Evolutionary conservation across 1,284 basidiomycete genomes (phyloP), one percentile per base, ranked within the genome.

Genomic region (Athelia psychrophila): DNA sequence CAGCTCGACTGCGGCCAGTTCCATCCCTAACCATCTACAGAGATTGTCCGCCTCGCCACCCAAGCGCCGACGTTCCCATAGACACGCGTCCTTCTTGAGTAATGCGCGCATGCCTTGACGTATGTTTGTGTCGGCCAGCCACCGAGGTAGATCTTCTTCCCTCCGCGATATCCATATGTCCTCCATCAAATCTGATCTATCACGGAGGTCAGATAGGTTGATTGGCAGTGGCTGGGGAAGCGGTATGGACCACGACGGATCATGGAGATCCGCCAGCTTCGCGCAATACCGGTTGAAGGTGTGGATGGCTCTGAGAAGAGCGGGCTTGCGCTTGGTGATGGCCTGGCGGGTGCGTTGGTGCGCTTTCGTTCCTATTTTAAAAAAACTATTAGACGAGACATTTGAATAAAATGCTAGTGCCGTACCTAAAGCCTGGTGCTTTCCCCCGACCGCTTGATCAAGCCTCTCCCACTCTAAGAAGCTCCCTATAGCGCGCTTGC

Each of bases 391-490:
- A 23, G 10, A 48, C 38, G 16, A 30, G 19, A 3, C 8, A 46
- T 46, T 40, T 22, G 30, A 44, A 36, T 35, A 8, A 23, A 5
- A 18, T 8, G 44, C 55, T n/a, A 18, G n/a, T n/a, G n/a, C n/a
- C 63, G 15, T 52, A 69, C 71, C 72, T 5, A 74, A 50, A 2
- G 70, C 49, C 32, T 70, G 58, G 12, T 67, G 54, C 23, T 58
- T 56, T 0, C 71, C 64, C 0, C 67, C 64, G 5, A 65, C 65
- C 0, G 69, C 69, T 22, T 59, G 60, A 46, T 73, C 66, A 0
- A 76, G 56, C 3, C 22, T 75, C 69, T 66, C 68, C 73, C 42
- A 75, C n/a, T 42, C 68, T 8, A 70, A 68, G 44, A 76, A 75
- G 15, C 64, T 68, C 0, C 61, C 65, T 6, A 72, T 66, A 0